Base-by-base conservation (phyloP, 768 basidiomycete species). In the Lactifluus volemus region DNA sequence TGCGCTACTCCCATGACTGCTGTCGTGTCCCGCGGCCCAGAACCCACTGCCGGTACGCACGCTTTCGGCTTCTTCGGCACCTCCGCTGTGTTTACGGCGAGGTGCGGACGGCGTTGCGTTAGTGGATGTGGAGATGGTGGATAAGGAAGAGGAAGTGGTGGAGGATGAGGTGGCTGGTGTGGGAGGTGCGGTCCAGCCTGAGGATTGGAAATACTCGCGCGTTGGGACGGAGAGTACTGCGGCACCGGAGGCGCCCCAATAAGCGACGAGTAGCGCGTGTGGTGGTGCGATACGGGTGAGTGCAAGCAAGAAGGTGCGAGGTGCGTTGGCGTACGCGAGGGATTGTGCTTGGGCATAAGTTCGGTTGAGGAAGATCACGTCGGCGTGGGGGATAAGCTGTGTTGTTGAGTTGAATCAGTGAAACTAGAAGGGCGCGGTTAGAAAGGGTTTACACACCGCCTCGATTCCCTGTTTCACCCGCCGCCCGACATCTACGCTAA, bases 201-300 rank as follows among this genome's bases (percentile, higher is more conserved):
- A 89, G 65, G 84, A 85, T 65, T 93, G 91, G 69, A 91, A 89
- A 71, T 92, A 93, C 67, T 93, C 91, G 65, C 81, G 81, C 0
- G 90, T 92, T 0, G 90, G 91, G 7, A 92, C 72, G 15, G 87
- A 89, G 56, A 92, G 79, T 4, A 89, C 84, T 0, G 90, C 91
- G 1, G 86, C 87, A 11, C 90, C 90, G 51, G 89, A 86, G 25
- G 78, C 75, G 6, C 89, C 89, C 81, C 90, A 92, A 67, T 92
- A 77, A 2, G 85, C 88, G 29, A 93, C 80, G n/a, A 92, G 83
- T 0, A 93, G 76, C 0, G 89, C 84, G 67, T 92, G 90, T 0
- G 85, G 78, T 2, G 88, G 78, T 0, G 83, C 88, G 38, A 81
- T 78, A 11, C 82, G 77, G 0, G 83, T 82, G 55, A 91, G 74